Conservation (phyloP, 148 eudicot genomes). For the Polygonum aviculare region DNA sequence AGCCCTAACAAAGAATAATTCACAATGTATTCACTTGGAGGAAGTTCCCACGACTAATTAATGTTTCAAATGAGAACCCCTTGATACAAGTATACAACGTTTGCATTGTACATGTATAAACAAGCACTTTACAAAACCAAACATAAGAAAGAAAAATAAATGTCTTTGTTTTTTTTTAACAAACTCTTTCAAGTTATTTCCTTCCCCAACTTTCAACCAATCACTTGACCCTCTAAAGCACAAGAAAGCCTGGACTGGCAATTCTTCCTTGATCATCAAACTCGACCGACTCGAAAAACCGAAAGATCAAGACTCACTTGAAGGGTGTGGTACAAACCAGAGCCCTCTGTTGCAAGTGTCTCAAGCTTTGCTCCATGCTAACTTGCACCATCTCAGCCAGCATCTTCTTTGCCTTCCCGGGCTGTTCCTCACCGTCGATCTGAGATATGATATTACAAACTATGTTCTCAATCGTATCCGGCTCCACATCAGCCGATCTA, state of each 20-base stretch:
- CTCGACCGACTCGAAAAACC: neutral
- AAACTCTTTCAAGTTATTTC: neutral
- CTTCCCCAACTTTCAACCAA: constrained; percentile 25
- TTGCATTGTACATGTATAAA: neutral
- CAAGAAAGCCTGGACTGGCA: constrained; percentile 75
- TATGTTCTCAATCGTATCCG: constrained; percentile 76
- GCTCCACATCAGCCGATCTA: constrained; percentile 49
- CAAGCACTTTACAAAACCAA: neutral
- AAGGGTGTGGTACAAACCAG: constrained; percentile 51
- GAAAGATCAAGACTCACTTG: neutral
- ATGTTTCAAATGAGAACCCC: neutral
- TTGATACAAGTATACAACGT: neutral
- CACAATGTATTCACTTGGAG: neutral
- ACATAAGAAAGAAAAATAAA: neutral
- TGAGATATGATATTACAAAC: constrained; percentile 69
- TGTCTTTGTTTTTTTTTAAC: neutral
- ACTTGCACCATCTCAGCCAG: constrained; percentile 92
- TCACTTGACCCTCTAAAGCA: constrained; percentile 49
- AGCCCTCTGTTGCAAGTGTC: constrained; percentile 83
- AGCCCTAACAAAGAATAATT: neutral
- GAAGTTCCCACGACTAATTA: neutral
- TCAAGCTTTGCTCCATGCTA: constrained; percentile 95
- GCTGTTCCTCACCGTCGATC: constrained; percentile 81
- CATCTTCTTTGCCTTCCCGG: constrained; percentile 85
- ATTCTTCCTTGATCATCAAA: constrained; percentile 11